Percentiles rank a stretch among this genome's conserved stretches.
phyloP scores from a whole-genome alignment of 768 basidiomycete species.

The Xerocomus spinulosus region DNA sequence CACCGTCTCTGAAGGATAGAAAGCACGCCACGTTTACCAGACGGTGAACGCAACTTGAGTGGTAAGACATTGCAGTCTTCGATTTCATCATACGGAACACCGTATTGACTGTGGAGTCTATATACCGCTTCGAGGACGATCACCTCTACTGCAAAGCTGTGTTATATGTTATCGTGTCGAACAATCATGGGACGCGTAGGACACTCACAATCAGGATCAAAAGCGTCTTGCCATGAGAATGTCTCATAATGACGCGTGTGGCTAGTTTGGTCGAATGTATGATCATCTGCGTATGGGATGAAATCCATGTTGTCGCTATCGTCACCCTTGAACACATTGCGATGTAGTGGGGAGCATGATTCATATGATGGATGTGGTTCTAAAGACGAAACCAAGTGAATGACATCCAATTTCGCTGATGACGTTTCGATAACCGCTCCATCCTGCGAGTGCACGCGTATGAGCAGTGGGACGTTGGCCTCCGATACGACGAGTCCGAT shows the following conservation, averaged over 20 bases:
- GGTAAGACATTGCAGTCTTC: conserved; percentile 49
- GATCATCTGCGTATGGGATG: conserved; percentile 60
- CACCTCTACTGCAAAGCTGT: conserved; percentile 39
- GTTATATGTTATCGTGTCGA: conserved; percentile 20
- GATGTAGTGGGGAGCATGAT: conserved; percentile 46
- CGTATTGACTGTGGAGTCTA: conserved; percentile 36
- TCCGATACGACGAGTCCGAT: neutral
- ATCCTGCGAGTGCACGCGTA: conserved; percentile 14
- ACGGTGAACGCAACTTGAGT: conserved; percentile 27
- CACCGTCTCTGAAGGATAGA: conserved; percentile 21
- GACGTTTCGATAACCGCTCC: conserved; percentile 9
- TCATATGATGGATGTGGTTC: conserved; percentile 46
- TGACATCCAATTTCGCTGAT: conserved; percentile 12
- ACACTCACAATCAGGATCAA: conserved; percentile 40
- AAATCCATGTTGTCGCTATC: conserved; percentile 56
- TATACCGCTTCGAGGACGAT: conserved; percentile 47
- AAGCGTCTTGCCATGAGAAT: conserved; percentile 48
- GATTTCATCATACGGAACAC: conserved; percentile 41
- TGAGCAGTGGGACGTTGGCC: neutral
- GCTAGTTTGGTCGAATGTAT: conserved; percentile 38
- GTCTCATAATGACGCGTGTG: conserved; percentile 41
- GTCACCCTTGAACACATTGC: conserved; percentile 51
- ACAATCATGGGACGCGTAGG: neutral
- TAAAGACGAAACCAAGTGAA: conserved; percentile 9
- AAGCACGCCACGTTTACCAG: conserved; percentile 27